phyloP scores from a whole-genome alignment of 1,284 basidiomycete species.

The Cyathus pygmaeus region DNA sequence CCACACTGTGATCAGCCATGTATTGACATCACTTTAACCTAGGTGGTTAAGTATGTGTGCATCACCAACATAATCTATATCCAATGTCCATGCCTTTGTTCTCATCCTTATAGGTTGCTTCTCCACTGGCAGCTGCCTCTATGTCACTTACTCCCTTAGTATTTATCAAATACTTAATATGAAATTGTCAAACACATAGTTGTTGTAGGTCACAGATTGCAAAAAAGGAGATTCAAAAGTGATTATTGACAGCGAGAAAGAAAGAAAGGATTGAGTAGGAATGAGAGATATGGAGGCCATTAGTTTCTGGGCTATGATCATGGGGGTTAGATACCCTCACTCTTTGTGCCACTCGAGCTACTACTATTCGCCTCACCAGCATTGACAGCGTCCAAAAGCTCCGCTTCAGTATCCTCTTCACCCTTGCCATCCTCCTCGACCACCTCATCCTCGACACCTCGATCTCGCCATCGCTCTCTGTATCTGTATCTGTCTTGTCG shows the following conservation, averaged over 20 bases:
- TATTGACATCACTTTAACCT: slow-evolving; percentile 3
- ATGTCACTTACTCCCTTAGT: slow-evolving; percentile 97
- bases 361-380: slow-evolving; percentile 49
- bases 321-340: too few relatives aligned
- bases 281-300: too few relatives aligned
- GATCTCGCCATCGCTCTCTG: slow-evolving; percentile 39
- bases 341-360: background rate
- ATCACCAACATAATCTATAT: slow-evolving; percentile 99
- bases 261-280: too few relatives aligned
- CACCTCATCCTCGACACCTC: slow-evolving; percentile 28
- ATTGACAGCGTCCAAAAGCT: slow-evolving; percentile 36
- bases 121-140: slow-evolving; percentile 89
- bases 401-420: slow-evolving; percentile 44
- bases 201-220: too few relatives aligned
- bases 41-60: slow-evolving; percentile 98
- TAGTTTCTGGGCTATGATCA: too few relatives aligned
- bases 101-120: slow-evolving; percentile 98
- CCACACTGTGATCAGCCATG: background rate
- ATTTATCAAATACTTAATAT: too few relatives aligned
- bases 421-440: slow-evolving; percentile 18
- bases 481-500: slow-evolving; percentile 34
- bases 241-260: too few relatives aligned
- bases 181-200: too few relatives aligned
- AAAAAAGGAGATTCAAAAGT: too few relatives aligned
- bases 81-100: slow-evolving; percentile 93